Evolutionary conservation across 1,284 basidiomycete species (phyloP).

Genomic region (Fomitopsis schrenkii): DNA sequence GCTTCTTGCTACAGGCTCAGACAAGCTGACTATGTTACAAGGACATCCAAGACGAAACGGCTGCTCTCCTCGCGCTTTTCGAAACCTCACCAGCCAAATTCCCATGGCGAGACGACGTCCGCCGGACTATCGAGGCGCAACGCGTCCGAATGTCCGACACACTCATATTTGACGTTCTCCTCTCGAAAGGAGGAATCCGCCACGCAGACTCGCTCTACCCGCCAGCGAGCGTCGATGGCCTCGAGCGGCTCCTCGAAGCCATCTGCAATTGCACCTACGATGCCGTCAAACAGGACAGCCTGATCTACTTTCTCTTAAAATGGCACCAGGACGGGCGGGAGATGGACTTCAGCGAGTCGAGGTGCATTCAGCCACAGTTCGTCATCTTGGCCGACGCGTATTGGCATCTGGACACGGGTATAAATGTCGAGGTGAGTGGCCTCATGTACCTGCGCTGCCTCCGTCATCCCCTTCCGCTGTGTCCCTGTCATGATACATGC

Average conservation of each 20-base stretch:
- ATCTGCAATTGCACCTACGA: slow-evolving; percentile 66
- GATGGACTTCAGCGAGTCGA: slow-evolving; percentile 45
- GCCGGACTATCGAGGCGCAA: slow-evolving; percentile 54
- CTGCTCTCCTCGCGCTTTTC: slow-evolving; percentile 25
- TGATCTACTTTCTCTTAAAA: slow-evolving; percentile 74
- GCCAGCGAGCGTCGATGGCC: slow-evolving; percentile 48
- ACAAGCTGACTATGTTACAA: not conserved
- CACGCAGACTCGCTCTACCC: slow-evolving; percentile 61
- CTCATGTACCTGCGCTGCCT: not conserved
- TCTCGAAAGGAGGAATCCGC: slow-evolving; percentile 58
- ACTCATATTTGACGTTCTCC: slow-evolving; percentile 71
- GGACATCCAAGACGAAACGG: slow-evolving; percentile 1
- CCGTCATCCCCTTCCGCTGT: not conserved
- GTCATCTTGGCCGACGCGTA: slow-evolving; percentile 71
- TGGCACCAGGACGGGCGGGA: slow-evolving; percentile 67
- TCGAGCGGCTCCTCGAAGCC: slow-evolving; percentile 52
- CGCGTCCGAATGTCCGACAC: slow-evolving; percentile 57
- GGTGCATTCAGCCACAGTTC: slow-evolving; percentile 70
- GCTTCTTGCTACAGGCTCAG: too few species aligned
- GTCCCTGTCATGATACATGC: not conserved
- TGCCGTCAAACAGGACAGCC: slow-evolving; percentile 68
- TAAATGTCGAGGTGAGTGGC: slow-evolving; percentile 51
- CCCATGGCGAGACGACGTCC: slow-evolving; percentile 44
- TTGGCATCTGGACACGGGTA: slow-evolving; percentile 72
- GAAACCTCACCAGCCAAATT: slow-evolving; percentile 41